Conservation (phyloP, 164 flowering plant genomes). For the Macadamia integrifolia region DNA sequence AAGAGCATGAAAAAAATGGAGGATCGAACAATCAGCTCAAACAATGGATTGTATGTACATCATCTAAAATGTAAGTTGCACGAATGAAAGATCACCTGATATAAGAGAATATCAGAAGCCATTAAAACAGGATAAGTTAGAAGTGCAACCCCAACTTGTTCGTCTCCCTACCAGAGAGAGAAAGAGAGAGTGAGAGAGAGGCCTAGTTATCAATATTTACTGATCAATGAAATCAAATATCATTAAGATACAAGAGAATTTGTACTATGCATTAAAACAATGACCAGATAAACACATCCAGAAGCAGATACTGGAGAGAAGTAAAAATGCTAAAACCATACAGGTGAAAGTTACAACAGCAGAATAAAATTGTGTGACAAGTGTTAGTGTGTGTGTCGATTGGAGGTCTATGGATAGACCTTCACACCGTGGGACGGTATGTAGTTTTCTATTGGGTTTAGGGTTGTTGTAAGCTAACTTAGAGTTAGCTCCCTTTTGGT, state of each 20-base stretch:
- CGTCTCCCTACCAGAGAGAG: conserved; percentile 67
- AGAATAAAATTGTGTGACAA: background rate
- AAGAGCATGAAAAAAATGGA: background rate
- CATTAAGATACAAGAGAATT: background rate
- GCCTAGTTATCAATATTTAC: background rate
- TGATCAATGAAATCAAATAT: conserved; percentile 1
- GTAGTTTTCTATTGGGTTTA: too few species aligned
- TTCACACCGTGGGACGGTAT: too few species aligned
- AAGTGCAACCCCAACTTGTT: conserved; percentile 89
- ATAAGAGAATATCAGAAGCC: conserved; percentile 95
- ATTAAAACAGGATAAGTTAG: conserved; percentile 91
- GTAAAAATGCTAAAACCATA: background rate
- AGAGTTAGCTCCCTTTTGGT: too few species aligned
- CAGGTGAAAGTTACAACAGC: background rate
- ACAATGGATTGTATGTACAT: background rate
- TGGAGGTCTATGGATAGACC: too few species aligned
- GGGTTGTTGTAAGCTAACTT: too few species aligned
- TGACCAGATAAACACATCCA: background rate
- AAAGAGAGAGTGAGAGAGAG: background rate
- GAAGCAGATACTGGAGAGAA: background rate
- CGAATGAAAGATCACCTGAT: conserved; percentile 52
- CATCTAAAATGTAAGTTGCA: background rate
- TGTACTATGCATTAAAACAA: background rate
- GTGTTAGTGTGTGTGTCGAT: too few species aligned
- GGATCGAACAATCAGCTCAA: background rate